Evolutionary conservation across 352 stramenopile species (phyloP), one percentile per base, ranked within the genome.

Genomic region (Globisporangium iwayamae): DNA sequence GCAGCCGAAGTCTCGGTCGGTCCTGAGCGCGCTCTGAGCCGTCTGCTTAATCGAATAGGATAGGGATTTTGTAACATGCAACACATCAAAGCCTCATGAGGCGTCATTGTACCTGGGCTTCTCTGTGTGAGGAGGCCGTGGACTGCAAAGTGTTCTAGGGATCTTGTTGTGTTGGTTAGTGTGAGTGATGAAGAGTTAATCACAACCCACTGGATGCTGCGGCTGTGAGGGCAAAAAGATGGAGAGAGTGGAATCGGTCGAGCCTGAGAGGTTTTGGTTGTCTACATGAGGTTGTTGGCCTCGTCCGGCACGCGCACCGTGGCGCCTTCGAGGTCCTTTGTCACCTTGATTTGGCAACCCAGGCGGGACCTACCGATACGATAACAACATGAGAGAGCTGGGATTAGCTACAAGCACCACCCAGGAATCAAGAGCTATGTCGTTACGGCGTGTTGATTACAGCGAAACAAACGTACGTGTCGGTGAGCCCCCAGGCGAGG

Each of bases 401-500:
- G 20, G 18, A 28, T 59, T 30, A 60, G 39, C 11, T 7, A 30
- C 11, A 45, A 18, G 16, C 20, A 18, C 16, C 39, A 30, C 5
- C 32, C 14, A 3, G 36, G 5, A 13, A 30, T n/a, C 25, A 28
- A 28, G 25, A 28, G 25, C 25, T 28, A 28, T 28, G 25, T 2
- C 25, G 25, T 28, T 28, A 28, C 25, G 25, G 25, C 25, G 25
- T 28, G 25, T 28, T 28, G 25, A 28, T 28, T 28, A 28, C 25
- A 28, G 25, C 25, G 25, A 28, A 28, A 28, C 25, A 28, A 28
- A 28, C 25, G 68, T 73, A 97, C 79, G 94, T 98, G 65, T 98
- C 93, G 7, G 91, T 98, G 60, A 98, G 79, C 1, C 91, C 94
- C 85, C 91, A 97, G 32, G 94, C 94, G 36, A 98, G 66, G 75